Evolutionary conservation across 176 grass and related monocot genomes (phyloP).

Genomic region (Paspalum vaginatum): DNA sequence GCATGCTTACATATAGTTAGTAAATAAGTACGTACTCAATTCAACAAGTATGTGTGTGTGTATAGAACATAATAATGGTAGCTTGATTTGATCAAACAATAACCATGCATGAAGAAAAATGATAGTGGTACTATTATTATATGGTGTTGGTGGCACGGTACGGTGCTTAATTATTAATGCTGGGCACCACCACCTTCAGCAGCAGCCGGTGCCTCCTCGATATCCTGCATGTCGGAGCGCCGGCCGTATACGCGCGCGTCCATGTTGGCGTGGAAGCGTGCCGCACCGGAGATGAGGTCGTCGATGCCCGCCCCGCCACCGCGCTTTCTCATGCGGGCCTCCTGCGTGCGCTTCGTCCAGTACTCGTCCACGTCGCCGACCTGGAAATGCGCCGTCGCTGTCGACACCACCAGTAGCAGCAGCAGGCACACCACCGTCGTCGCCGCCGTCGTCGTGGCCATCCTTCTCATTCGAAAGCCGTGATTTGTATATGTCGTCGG

Average conservation of each 20-base stretch:
- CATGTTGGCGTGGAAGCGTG: constrained; percentile 2
- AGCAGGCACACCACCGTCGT: background rate
- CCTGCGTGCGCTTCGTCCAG: background rate
- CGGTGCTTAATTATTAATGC: no score
- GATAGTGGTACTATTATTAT: no score
- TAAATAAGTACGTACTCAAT: no score
- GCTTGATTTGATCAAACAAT: no score
- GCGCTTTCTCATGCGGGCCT: background rate
- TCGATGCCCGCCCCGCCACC: background rate
- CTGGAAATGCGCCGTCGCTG: background rate
- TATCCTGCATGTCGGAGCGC: background rate
- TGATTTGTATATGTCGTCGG: no score
- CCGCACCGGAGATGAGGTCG: background rate
- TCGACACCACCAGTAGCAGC: background rate
- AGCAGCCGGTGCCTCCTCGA: background rate
- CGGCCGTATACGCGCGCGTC: background rate
- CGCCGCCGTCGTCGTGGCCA: background rate
- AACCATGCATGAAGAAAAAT: no score
- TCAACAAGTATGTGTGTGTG: no score
- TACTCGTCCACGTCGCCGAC: constrained; percentile 26
- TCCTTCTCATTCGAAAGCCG: background rate
- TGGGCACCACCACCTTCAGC: no score
- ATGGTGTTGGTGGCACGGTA: no score
- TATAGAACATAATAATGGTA: no score
- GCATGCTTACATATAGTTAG: no score